Conservation (phyloP, 306 rosid genomes). For the Ziziphus jujuba region DNA sequence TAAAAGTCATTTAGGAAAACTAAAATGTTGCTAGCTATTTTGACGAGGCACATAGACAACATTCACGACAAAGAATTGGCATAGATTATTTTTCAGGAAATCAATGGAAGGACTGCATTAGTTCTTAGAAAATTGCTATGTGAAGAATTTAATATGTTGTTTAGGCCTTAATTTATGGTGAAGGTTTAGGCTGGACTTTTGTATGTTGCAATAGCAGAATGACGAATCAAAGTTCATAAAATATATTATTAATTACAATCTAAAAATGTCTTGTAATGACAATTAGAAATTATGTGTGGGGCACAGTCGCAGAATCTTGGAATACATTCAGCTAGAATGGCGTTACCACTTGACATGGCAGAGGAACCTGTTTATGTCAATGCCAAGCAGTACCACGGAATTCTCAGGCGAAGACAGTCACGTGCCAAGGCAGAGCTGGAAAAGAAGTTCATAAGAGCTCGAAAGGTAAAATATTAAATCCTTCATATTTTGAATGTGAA, state of each 20-base stretch:
- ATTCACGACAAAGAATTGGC: no score
- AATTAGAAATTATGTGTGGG: not conserved
- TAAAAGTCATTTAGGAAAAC: no score
- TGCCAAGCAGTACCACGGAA: slow-evolving; percentile 49
- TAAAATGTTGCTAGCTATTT: no score
- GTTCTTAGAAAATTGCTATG: no score
- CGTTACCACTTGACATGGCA: slow-evolving; percentile 29
- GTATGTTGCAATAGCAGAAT: not conserved
- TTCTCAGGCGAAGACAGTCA: slow-evolving; percentile 39
- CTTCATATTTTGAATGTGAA: not conserved
- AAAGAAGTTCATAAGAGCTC: slow-evolving; percentile 27
- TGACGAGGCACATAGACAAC: no score
- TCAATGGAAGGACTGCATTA: no score
- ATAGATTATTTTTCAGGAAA: no score
- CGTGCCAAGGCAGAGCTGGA: slow-evolving; percentile 46
- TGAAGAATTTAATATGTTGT: no score
- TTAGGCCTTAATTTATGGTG: no score
- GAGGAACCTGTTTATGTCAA: slow-evolving; percentile 50
- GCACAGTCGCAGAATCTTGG: slow-evolving; percentile 19
- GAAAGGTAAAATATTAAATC: slow-evolving; percentile 20
- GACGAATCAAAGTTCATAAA: not conserved
- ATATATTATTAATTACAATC: no score
- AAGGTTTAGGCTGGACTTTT: not conserved
- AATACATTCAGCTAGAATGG: slow-evolving; percentile 25
- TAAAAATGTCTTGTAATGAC: not conserved